A percentile compares a stretch with the other conserved stretches of the same genome.
Evolutionary conservation across 2,329 filamentous ascomycete species (phyloP).

Genomic region (Westerdykella ornata): DNA sequence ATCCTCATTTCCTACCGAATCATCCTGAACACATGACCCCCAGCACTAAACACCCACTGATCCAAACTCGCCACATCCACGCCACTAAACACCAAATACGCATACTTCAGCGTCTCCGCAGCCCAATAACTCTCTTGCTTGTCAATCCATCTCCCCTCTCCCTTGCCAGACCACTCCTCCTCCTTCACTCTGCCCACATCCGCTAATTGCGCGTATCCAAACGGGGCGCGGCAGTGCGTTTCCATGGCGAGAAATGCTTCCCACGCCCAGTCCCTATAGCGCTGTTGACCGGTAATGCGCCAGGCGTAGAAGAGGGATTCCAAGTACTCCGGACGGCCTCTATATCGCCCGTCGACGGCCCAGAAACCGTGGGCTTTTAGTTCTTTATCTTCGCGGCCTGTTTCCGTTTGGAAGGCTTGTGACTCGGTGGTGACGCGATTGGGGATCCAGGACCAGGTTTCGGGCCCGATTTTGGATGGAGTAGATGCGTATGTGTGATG

Average conservation of each 20-base stretch:
- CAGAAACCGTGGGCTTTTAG: slow-evolving; percentile 30
- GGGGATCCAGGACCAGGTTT: slow-evolving; percentile 36
- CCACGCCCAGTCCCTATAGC: slow-evolving; percentile 40
- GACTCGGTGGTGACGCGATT: slow-evolving; percentile 20
- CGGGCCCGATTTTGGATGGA: slow-evolving; percentile 36
- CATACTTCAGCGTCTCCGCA: slow-evolving; percentile 39
- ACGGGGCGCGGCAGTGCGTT: slow-evolving; percentile 34
- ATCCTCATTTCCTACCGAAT: slow-evolving; percentile 21
- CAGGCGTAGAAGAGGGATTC: slow-evolving; percentile 39
- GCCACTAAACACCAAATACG: slow-evolving; percentile 36
- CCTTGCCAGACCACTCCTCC: slow-evolving; percentile 15
- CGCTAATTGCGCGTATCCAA: slow-evolving; percentile 34
- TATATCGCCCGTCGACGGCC: slow-evolving; percentile 28
- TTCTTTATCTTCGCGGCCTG: slow-evolving; percentile 23
- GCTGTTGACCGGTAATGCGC: slow-evolving; percentile 36
- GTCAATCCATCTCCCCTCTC: slow-evolving; percentile 28
- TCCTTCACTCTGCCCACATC: slow-evolving; percentile 28
- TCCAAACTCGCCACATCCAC: slow-evolving; percentile 35
- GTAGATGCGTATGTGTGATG: slow-evolving; percentile 35
- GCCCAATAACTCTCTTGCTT: slow-evolving; percentile 38
- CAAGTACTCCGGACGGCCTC: slow-evolving; percentile 37
- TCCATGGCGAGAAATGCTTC: slow-evolving; percentile 37
- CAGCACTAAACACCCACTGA: slow-evolving; percentile 42
- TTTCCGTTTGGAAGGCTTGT: slow-evolving; percentile 24
- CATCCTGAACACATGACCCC: slow-evolving; percentile 38